Evolutionary conservation across 176 grass and related monocot species (phyloP), one percentile per base, ranked within the genome.

Genomic region (Chloris gayana): DNA sequence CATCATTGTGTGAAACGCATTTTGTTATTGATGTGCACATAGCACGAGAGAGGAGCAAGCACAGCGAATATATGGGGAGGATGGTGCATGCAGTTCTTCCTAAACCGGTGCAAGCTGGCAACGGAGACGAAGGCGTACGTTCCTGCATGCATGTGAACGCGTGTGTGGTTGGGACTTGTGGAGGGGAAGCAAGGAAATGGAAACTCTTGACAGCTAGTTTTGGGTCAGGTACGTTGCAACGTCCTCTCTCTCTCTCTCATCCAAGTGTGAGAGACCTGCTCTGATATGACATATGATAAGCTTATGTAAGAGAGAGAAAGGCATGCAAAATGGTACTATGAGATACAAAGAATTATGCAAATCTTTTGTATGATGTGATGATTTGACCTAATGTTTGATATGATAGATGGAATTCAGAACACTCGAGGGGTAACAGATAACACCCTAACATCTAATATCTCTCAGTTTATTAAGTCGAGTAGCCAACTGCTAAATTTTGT

Each of bases 131-230:
- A 6, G 63, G 37, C 7, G 22, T 79, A 37, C 44, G 31, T 38
- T 33, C 19, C 46, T 79, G 76, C 65, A 81, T 75, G 60, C 58
- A 73, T 73, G 35, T 64, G 17, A 3, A 2, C 42, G 46, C 26
- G 63, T 64, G 53, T 19, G 61, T 39, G 44, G 72, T 69, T 67
- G 71, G 34, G 71, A 67, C 71, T 19, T 67, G 71, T 65, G 64
- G 33, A 71, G 22, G 65, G 11, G 64, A 81, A 72, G 72, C 72
- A 41, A 81, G n/a, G 71, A 76, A 89, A 80, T 51, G 82, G 82
- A 58, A 89, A 85, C 72, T 71, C 57, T 85, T 59, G 77, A 70
- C 65, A 59, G 71, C 82, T 85, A 89, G 71, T 76, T 84, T 77
- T 31, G 32, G 50, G 4, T 61, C 54, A 80, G 64, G 64, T 51